Evolutionary conservation across 2,329 filamentous ascomycete genomes (phyloP).

Genomic region (Gnomoniopsis smithogilvyi): DNA sequence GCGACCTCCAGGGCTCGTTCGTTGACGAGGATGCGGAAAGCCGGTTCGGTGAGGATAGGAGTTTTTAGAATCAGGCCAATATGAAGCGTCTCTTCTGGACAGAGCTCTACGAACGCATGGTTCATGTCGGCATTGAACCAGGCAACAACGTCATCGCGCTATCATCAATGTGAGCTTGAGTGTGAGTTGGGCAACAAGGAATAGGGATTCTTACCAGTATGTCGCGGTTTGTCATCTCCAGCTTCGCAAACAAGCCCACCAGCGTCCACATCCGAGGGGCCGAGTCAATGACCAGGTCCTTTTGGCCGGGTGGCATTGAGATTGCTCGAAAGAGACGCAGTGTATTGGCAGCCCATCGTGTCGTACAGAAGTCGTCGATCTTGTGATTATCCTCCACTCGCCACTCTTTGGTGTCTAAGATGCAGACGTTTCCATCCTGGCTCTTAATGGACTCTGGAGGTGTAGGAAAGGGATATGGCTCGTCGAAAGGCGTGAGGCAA

Average conservation of each 20-base stretch:
- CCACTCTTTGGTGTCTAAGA: slow-evolving; percentile 10
- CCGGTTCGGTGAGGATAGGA: slow-evolving; percentile 38
- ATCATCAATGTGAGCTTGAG: slow-evolving; percentile 22
- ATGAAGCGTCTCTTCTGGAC: slow-evolving; percentile 58
- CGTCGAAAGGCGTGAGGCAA: slow-evolving; percentile 1
- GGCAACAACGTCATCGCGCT: slow-evolving; percentile 44
- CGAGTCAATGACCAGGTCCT: slow-evolving; percentile 56
- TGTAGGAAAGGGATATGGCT: not conserved
- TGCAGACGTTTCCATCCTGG: not conserved
- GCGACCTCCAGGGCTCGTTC: slow-evolving; percentile 54
- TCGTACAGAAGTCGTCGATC: slow-evolving; percentile 59
- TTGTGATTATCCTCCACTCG: slow-evolving; percentile 28
- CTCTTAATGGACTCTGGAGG: not conserved
- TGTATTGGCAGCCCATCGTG: slow-evolving; percentile 62
- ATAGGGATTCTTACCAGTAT: slow-evolving; percentile 32
- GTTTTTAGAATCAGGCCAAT: slow-evolving; percentile 50
- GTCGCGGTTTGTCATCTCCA: slow-evolving; percentile 43
- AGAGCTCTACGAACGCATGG: slow-evolving; percentile 56
- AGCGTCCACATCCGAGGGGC: slow-evolving; percentile 66
- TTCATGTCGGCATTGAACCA: slow-evolving; percentile 60
- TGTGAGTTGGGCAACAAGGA: not conserved
- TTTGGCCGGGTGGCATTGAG: slow-evolving; percentile 34
- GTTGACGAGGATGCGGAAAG: slow-evolving; percentile 61
- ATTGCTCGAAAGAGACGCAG: slow-evolving; percentile 59
- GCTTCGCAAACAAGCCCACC: slow-evolving; percentile 57